Evolutionary conservation across 129 eudicot species (phyloP).

Genomic region (Silybum marianum): DNA sequence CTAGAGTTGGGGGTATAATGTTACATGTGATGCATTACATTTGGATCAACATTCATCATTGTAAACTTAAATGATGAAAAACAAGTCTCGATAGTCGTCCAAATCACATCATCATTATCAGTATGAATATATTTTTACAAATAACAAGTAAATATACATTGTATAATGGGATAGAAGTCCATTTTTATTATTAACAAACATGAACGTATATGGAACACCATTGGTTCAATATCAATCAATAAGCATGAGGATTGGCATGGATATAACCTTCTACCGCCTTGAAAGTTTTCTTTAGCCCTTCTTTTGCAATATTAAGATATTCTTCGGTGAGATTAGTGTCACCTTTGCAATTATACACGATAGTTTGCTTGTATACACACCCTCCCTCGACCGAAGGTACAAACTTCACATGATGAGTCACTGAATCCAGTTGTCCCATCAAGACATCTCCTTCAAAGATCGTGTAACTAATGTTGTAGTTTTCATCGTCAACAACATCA

Average conservation of each 20-base stretch:
- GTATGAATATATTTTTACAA: not conserved
- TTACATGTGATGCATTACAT: too few species aligned
- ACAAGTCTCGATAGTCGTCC: not conserved
- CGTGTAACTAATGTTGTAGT: slow-evolving; percentile 11
- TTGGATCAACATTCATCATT: too few species aligned
- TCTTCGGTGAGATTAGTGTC: not conserved
- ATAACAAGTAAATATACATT: not conserved
- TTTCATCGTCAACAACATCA: slow-evolving; percentile 16
- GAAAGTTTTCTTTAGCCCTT: slow-evolving; percentile 11
- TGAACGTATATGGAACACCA: not conserved
- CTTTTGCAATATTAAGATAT: slow-evolving; percentile 7
- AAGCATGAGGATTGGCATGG: slow-evolving; percentile 14
- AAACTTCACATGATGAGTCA: slow-evolving; percentile 10
- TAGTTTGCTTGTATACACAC: slow-evolving; percentile 18
- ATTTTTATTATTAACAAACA: not conserved
- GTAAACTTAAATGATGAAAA: too few species aligned
- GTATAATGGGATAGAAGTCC: not conserved
- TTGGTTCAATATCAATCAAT: not conserved
- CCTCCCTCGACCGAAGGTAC: slow-evolving; percentile 10
- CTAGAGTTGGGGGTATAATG: too few species aligned
- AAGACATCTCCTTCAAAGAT: slow-evolving; percentile 8
- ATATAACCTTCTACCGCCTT: slow-evolving; percentile 9
- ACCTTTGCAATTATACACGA: slow-evolving; percentile 4
- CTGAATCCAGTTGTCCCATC: slow-evolving; percentile 16
- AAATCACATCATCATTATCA: not conserved